Evolutionary conservation across 2,329 filamentous ascomycete genomes (phyloP), one percentile per base, ranked within the genome.

Genomic region (Neurospora sp.): DNA sequence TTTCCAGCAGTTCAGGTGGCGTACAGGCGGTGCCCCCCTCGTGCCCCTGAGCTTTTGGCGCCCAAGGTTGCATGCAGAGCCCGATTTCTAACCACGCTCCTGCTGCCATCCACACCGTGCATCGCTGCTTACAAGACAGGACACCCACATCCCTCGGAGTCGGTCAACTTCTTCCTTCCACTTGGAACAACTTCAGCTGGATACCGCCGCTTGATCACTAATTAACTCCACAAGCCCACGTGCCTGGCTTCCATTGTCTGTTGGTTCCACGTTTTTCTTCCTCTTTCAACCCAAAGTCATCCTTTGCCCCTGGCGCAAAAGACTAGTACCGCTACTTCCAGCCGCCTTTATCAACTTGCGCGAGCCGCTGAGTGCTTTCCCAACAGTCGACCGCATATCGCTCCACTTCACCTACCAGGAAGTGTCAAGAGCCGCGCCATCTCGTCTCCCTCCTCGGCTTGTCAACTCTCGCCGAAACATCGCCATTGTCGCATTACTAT

Each of bases 1-100:
- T 69, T 41, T 68, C 67, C 41, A 68, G 67, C 67, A 66, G 67
- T 62, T 33, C 52, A 62, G 23, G 52, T 62, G 52, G 52, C 52
- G 52, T 33, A 62, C 52, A 52, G 23, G 46, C 23, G 23, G 46
- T 57, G 23, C 46, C 23, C 23, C 23, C 52, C 52, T 62, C 15
- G 52, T 62, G 23, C 52, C 52, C 52, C 52, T 62, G 52, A 62
- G 52, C 52, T 62, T 62, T 62, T 33, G 52, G 52, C 52, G 52
- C 52, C 52, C 52, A 62, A 62, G 52, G 52, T 62, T 62, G 52
- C 52, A 62, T 62, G 52, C 52, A 62, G 52, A 62, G 52, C 52
- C 52, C 52, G 52, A 62, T 62, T 62, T 62, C 52, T 62, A 62
- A 62, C 52, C 23, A 62, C 23, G 52, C 52, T 28, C 28, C 28